Percentiles rank a stretch among this genome's conserved stretches.
These are phyloP conservation scores for Grigorovia humatica DNA, from an alignment of 805 yeast species.

Conservation along the genomic window DNA sequence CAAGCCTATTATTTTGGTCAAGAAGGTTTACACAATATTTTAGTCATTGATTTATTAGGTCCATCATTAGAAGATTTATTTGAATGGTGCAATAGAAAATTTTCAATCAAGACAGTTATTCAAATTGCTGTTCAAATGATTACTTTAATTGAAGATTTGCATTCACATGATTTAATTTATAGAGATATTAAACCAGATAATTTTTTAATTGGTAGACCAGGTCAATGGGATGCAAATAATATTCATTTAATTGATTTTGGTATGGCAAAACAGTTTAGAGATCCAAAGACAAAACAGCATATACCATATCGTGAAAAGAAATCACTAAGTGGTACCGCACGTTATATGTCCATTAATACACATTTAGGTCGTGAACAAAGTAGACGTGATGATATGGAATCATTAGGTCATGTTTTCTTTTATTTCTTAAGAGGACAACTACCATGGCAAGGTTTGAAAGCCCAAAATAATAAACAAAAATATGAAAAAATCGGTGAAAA, in stretches of 20 bases:
- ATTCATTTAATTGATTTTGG: conserved; percentile 94
- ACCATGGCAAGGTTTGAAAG: conserved; percentile 99
- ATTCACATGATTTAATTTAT: conserved; percentile 82
- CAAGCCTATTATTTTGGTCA: conserved; percentile 97
- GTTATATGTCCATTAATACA: conserved; percentile 96
- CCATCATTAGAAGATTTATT: conserved; percentile 93
- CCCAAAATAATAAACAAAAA: conserved; percentile 95
- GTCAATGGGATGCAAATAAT: conserved; percentile 69
- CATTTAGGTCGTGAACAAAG: conserved; percentile 96
- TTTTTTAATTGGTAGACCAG: conserved; percentile 85
- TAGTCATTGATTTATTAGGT: conserved; percentile 89
- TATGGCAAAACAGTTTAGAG: conserved; percentile 97
- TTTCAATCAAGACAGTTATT: conserved; percentile 78
- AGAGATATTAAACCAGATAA: conserved; percentile 98
- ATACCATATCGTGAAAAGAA: conserved; percentile 96
- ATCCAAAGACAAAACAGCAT: conserved; percentile 90
- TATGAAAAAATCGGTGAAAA: conserved; percentile 96
- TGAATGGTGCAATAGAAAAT: conserved; percentile 96
- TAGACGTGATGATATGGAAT: conserved; percentile 93
- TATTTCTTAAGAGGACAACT: conserved; percentile 88
- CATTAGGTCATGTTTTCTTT: conserved; percentile 92
- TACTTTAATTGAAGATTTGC: conserved; percentile 72
- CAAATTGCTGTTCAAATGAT: conserved; percentile 95
- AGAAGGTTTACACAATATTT: conserved; percentile 91
- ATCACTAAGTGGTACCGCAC: conserved; percentile 94